phyloP scores from a whole-genome alignment of 1,284 basidiomycete species.

The Cryptococcus sp. region DNA sequence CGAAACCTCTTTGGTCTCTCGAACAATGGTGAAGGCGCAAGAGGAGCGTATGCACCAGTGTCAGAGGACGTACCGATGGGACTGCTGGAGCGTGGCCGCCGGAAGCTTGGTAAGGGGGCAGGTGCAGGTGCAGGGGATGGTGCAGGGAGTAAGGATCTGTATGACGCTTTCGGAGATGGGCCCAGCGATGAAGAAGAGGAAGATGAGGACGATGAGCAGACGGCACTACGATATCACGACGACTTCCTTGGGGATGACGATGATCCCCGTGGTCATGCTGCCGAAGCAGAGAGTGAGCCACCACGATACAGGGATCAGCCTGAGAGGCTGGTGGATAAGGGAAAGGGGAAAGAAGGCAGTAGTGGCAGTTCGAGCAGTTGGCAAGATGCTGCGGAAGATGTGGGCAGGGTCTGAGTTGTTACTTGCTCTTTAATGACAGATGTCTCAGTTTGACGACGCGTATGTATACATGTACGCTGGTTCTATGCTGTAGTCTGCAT shows the following conservation, averaged over 20 bases:
- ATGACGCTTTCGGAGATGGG: slow-evolving; percentile 84
- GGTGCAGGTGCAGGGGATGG: slow-evolving; percentile 54
- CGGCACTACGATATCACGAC: slow-evolving; percentile 50
- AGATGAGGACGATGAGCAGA: slow-evolving; percentile 27
- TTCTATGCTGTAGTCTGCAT: too few species aligned
- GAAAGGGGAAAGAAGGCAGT: slow-evolving; percentile 14
- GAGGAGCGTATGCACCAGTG: slow-evolving; percentile 68
- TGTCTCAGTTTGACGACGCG: too few species aligned
- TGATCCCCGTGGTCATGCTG: slow-evolving; percentile 15
- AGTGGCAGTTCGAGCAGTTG: slow-evolving; percentile 37
- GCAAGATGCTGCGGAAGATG: slow-evolving; percentile 50
- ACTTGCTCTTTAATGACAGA: too few species aligned
- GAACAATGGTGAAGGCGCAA: slow-evolving; percentile 44
- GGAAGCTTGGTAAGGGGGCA: slow-evolving; percentile 40
- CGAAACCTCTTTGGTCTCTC: slow-evolving; percentile 49
- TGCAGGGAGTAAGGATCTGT: slow-evolving; percentile 66
- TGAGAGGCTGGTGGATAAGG: slow-evolving; percentile 8
- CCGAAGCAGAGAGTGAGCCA: slow-evolving; percentile 5
- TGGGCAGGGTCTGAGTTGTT: slow-evolving; percentile 2
- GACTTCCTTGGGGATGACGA: slow-evolving; percentile 51
- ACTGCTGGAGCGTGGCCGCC: slow-evolving; percentile 56
- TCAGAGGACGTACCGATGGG: slow-evolving; percentile 75
- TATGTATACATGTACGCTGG: too few species aligned
- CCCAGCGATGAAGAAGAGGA: slow-evolving; percentile 45
- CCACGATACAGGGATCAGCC: slow-evolving; percentile 32